A percentile compares a stretch with the other conserved stretches of the same genome.
These are phyloP conservation scores for Casuarina cunninghamiana DNA, from an alignment of 306 rosid genomes.

Conservation along the genomic window DNA sequence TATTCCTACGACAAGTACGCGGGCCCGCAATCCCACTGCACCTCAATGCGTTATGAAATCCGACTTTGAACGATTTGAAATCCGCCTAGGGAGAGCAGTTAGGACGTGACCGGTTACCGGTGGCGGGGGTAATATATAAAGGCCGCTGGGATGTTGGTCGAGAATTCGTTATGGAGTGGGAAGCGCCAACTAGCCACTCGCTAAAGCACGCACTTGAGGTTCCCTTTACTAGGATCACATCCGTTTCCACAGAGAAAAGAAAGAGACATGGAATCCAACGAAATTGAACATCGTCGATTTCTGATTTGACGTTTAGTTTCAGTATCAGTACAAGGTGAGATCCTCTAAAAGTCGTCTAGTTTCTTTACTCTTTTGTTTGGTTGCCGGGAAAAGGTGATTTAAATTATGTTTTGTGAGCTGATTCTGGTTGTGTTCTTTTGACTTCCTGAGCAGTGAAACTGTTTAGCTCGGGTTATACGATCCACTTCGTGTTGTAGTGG, in stretches of 20 bases:
- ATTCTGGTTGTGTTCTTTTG: slow-evolving; percentile 5
- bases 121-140: slow-evolving; percentile 27
- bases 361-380: slow-evolving; percentile 21
- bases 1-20: background rate
- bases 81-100: slow-evolving; percentile 16
- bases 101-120: slow-evolving; percentile 28
- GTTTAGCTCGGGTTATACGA: background rate
- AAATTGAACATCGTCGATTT: slow-evolving; percentile 28
- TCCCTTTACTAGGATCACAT: background rate
- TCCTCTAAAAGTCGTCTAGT: too few relatives aligned
- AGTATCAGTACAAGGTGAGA: background rate
- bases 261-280: slow-evolving; percentile 56
- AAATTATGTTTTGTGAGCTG: background rate
- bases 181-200: background rate
- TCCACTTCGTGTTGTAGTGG: background rate
- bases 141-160: background rate
- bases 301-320: slow-evolving; percentile 4
- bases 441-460: slow-evolving; percentile 11
- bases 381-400: slow-evolving; percentile 28
- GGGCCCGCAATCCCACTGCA: slow-evolving; percentile 43
- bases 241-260: slow-evolving; percentile 6
- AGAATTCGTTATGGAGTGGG: background rate
- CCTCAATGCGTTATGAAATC: slow-evolving; percentile 24
- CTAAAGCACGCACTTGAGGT: background rate
- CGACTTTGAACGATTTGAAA: slow-evolving; percentile 21